Base-by-base conservation (phyloP, 179 eudicot species). In the Camellia oleifera region DNA sequence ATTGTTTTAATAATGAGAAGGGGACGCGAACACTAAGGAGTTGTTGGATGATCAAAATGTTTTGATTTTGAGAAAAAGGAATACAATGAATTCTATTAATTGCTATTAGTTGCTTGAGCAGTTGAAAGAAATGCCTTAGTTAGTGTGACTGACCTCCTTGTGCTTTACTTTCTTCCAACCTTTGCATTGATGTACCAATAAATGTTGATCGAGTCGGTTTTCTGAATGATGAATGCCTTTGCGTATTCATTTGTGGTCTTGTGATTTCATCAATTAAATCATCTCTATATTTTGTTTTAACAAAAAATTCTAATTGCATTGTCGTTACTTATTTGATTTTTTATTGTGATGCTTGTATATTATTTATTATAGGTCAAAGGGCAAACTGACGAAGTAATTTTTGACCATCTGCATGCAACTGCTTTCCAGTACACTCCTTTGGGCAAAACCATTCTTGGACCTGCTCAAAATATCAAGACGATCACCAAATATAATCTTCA, bases 341-440 rank as follows among this genome's bases (percentile, higher is more conserved):
- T 42, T 69, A 11, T 54, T 54, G 7, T 40, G 75, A 54, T 76
- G 18, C 46, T 53, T 62, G 63, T 72, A 40, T 72, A 18, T 78
- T 64, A 56, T 78, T 18, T 50, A 5, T 67, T 81, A 54, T 52
- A 94, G 98, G 89, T 86, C 17, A 86, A 76, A 80, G 89, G 86
- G 20, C 85, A 82, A 80, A 83, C 85, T 12, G 98, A 91, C 71
- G 89, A 89, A 83, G 92, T 88, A 69, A 84, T 92, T 76, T 88
- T 94, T 20, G 98, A 94, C 75, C 98, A 94, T 74, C 75, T 94
- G 68, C 98, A 94, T 82, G 91, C 98, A 46, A 94, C 98, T 69
- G 98, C 98, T 6, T 94, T 94, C 84, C 98, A 94, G 82, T 84
- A 91, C 67, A 88, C 94, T 44, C 94, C 98, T 50, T 84, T 94